Base-by-base conservation (phyloP, 2,329 filamentous ascomycete genomes). In the Phialophora macrospora region DNA sequence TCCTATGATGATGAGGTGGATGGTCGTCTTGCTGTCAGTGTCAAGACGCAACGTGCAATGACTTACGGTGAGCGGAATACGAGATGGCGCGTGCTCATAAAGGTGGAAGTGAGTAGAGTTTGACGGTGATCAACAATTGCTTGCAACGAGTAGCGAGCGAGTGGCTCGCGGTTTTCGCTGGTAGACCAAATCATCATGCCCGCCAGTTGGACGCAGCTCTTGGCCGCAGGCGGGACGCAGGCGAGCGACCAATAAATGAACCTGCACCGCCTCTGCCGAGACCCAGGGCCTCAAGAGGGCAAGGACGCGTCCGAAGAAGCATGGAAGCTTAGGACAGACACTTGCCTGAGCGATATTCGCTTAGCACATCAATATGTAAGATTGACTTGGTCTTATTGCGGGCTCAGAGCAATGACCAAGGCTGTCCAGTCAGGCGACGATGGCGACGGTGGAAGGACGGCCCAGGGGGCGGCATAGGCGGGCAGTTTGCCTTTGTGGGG, bases 201-300 rank as follows among this genome's bases (percentile, higher is more conserved):
- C 9, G 56, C 56, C 56, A 38, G 58, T 60, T 48, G 46, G 58
- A 38, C 26, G 32, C 28, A 44, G 46, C 48, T 51, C 58, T 60
- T 60, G 58, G 58, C 58, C 48, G 58, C 48, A 60, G 58, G 58
- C 58, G 58, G 58, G 58, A 59, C 58, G 30, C 30, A 60, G 24
- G 46, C 30, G 20, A 51, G 56, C 17, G 58, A 52, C 58, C 58
- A 60, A 60, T 60, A 20, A 44, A 20, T 30, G 30, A 60, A 26
- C 2, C 44, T 28, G 58, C 58, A 60, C 48, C 38, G 58, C 58
- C 58, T 60, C 58, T 60, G 58, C 48, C 58, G 44, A 60, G 58
- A 26, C 48, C 26, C 48, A 20, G 9, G 48, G 48, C 48, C 22
- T 51, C 20, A 51, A 51, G 20, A 17, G 26, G 48, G 48, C 17